Base-by-base conservation (phyloP, 768 basidiomycete genomes). In the Boletus rubroflammeus region DNA sequence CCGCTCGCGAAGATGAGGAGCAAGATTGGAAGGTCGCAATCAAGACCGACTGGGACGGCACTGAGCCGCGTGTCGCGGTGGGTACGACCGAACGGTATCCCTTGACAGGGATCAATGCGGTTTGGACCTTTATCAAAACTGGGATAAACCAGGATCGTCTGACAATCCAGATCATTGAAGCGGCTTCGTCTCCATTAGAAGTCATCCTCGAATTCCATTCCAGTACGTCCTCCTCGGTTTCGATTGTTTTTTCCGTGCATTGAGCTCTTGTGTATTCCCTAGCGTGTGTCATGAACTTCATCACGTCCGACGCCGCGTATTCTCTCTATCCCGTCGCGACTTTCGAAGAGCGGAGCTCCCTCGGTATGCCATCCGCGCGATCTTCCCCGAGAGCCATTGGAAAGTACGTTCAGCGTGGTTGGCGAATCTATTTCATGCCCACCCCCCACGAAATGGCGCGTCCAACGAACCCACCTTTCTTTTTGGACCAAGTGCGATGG, bases 171-270 rank as follows among this genome's bases (percentile, higher is more conserved):
- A 57, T 81, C 34, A 74, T 82, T 23, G 67, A 59, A 13, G 47
- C 55, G 0, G 0, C 26, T 1, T 50, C 57, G 35, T 72, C 32
- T 56, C 75, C 23, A 6, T 51, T 44, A 9, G 58, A 43, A 63
- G 64, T 14, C 70, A 74, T 82, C n/a, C 50, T 81, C 1, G 59
- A 60, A 7, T 81, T 80, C 50, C 81, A 81, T 51, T 77, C 75
- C 0, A 78, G 80, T 81, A 38, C 26, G 78, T 65, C 13, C 0
- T 28, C 13, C 17, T 19, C 26, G 15, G 5, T 38, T 39, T 19
- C 50, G 21, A 11, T 35, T 1, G 2, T 5, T 1, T 3, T 6
- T n/a, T 1, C 15, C 26, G 5, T 14, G 32, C 38, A 6, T 40
- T 77, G 72, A 38, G 29, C 17, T 10, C 11, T 25, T 21, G 28